Conservation (phyloP, 306 rosid species). For the Abrus precatorius region DNA sequence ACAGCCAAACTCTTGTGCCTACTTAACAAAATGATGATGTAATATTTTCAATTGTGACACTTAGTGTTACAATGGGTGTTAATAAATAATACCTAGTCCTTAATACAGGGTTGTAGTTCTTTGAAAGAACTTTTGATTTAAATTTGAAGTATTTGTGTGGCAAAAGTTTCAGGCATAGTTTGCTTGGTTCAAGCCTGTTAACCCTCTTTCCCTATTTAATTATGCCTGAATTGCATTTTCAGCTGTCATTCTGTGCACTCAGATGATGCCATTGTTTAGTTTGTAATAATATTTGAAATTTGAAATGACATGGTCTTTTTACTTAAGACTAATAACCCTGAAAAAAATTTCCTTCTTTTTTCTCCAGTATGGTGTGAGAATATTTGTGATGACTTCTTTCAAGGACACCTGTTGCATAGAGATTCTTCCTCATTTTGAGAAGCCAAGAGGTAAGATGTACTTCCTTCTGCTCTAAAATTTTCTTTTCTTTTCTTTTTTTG, state of each 20-base stretch:
- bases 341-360: slow-evolving; percentile 20
- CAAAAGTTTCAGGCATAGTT: not conserved
- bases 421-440: slow-evolving; percentile 77
- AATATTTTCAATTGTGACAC: not conserved
- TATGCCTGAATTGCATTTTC: slow-evolving; percentile 11
- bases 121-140: not conserved
- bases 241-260: not conserved
- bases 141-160: not conserved
- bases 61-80: not conserved
- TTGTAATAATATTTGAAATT: slow-evolving; percentile 34
- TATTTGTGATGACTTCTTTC: slow-evolving; percentile 86
- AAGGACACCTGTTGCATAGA: slow-evolving; percentile 86
- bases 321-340: slow-evolving; percentile 35
- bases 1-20: not conserved
- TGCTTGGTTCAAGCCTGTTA: slow-evolving; percentile 24
- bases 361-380: slow-evolving; percentile 73
- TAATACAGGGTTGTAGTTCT: slow-evolving; percentile 3
- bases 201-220: slow-evolving; percentile 13
- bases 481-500: not conserved
- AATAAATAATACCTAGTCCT: not conserved
- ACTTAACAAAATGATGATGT: slow-evolving; percentile 1
- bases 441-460: slow-evolving; percentile 67
- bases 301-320: slow-evolving; percentile 19
- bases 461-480: not conserved
- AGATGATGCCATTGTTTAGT: slow-evolving; percentile 33